phyloP scores from a whole-genome alignment of 1,139 yeast genomes.

The Yamadazyma kanchanaburiensis region DNA sequence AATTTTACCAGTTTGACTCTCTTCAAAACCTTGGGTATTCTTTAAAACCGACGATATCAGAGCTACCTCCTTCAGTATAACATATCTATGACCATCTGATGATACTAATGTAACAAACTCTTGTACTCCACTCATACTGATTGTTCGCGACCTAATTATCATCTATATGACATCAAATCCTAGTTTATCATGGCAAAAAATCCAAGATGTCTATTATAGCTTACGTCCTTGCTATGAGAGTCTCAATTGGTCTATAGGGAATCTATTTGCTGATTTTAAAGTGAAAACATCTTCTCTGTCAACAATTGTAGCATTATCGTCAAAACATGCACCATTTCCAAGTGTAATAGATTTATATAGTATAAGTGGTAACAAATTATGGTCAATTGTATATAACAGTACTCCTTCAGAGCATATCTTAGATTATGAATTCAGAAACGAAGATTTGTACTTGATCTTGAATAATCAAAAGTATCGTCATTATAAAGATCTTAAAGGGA shows the following conservation, averaged over 20 bases:
- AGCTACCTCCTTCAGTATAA: conserved; percentile 75
- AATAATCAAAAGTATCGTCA: conserved; percentile 55
- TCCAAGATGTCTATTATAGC: conserved; percentile 60
- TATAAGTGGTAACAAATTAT: conserved; percentile 49
- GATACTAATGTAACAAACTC: conserved; percentile 69
- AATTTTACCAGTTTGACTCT: conserved; percentile 51
- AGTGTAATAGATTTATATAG: conserved; percentile 48
- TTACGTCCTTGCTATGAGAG: conserved; percentile 42
- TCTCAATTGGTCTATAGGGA: conserved; percentile 34
- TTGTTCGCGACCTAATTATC: no score
- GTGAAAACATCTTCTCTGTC: conserved; percentile 27
- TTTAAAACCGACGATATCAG: conserved; percentile 76
- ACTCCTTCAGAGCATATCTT: conserved; percentile 52
- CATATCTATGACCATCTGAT: conserved; percentile 65
- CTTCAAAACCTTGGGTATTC: conserved; percentile 60
- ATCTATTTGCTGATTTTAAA: conserved; percentile 24
- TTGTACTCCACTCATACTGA: no score
- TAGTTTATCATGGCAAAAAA: conserved; percentile 58
- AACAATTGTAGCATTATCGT: conserved; percentile 36
- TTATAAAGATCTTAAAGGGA: conserved; percentile 69
- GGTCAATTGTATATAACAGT: conserved; percentile 51
- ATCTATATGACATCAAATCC: conserved; percentile 37
- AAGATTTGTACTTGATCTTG: conserved; percentile 60
- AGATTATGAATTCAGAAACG: conserved; percentile 55
- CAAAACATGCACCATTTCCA: conserved; percentile 30